Base-by-base conservation (phyloP, 441 rosid species). In the Erodium texanum region DNA sequence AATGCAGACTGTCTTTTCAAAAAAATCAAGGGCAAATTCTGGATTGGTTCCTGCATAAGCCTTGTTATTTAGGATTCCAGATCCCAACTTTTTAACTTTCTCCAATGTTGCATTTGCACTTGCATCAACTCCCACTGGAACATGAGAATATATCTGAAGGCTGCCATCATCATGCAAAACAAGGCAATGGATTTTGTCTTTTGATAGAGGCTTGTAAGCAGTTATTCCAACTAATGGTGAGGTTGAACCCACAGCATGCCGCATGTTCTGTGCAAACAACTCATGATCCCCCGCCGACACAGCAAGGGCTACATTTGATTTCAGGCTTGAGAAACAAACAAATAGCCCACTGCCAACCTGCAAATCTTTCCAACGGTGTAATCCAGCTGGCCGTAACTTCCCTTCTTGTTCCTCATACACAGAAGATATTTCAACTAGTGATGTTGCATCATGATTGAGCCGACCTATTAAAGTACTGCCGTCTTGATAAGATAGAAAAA, bases 91-190 rank as follows among this genome's bases (percentile, higher is more conserved):
- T 74, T 93, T 89, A 41, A 96, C 93, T 73, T 87, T 93, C 80
- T 96, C 98, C 62, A 89, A 86, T 34, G 89, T 78, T 68, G 82
- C 86, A 88, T 80, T 86, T 71, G 87, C 80, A 76, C 78, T 77
- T 68, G 81, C 71, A 84, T 93, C 98, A 78, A 76, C 77, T 78
- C 91, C 99, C 58, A 73, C 67, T 18, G 90, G 87, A 74, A 78
- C 82, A 77, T 89, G 86, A 61, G 91, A 85, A 81, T 93, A 93
- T 84, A 96, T 96, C 76, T 93, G 99, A 79, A 96, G 97, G 84
- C 99, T 96, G 70, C 99, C 98, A 82, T 93, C 99, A 74, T 96
- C 99, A 82, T 93, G 90, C 73, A 96, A 87, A 79, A 89, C 91
- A 83, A 96, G 95, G 79, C 92, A 93, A 79, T 96, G 93, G 72